Percentiles rank a stretch among this genome's conserved stretches.
Conservation (phyloP, 2,329 filamentous ascomycete species). For the Clonostachys byssicola region DNA sequence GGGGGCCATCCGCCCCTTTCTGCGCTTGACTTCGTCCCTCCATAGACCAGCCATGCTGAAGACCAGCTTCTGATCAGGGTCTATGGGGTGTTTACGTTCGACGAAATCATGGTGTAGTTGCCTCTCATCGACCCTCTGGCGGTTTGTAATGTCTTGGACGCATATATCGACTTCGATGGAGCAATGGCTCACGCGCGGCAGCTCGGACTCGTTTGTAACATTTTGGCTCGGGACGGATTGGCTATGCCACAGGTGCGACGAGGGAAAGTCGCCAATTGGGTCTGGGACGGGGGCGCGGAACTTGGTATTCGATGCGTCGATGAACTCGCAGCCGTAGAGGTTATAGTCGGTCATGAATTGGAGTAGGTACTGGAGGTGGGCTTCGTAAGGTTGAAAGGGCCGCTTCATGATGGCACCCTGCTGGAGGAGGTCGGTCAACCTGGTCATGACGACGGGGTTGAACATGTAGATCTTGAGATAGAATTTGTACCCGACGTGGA, state of each 20-base stretch:
- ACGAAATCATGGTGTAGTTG: conserved; percentile 82
- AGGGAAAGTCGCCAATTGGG: conserved; percentile 54
- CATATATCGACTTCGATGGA: conserved; percentile 86
- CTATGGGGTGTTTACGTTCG: conserved; percentile 62
- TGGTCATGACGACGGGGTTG: conserved; percentile 82
- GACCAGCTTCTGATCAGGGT: conserved; percentile 74
- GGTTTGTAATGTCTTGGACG: conserved; percentile 83
- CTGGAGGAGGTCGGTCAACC: conserved; percentile 79
- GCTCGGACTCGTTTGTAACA: conserved; percentile 48
- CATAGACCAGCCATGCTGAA: conserved; percentile 92
- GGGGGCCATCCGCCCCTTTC: conserved; percentile 64
- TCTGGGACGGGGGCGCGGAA: conserved; percentile 77
- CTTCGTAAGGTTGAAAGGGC: conserved; percentile 87
- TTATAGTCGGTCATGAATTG: conserved; percentile 99
- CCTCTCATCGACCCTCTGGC: conserved; percentile 70
- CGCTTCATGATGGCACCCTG: conserved; percentile 85
- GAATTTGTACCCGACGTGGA: conserved; percentile 84
- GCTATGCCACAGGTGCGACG: conserved; percentile 75
- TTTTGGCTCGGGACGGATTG: conserved; percentile 54
- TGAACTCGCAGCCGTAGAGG: conserved; percentile 86
- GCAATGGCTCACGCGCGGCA: conserved; percentile 82
- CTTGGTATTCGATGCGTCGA: conserved; percentile 64
- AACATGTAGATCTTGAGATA: conserved; percentile 95
- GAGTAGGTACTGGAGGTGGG: conserved; percentile 84
- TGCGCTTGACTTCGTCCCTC: conserved; percentile 80